Evolutionary conservation across 2,329 filamentous ascomycete species (phyloP).

Genomic region (Fusarium anguioides): DNA sequence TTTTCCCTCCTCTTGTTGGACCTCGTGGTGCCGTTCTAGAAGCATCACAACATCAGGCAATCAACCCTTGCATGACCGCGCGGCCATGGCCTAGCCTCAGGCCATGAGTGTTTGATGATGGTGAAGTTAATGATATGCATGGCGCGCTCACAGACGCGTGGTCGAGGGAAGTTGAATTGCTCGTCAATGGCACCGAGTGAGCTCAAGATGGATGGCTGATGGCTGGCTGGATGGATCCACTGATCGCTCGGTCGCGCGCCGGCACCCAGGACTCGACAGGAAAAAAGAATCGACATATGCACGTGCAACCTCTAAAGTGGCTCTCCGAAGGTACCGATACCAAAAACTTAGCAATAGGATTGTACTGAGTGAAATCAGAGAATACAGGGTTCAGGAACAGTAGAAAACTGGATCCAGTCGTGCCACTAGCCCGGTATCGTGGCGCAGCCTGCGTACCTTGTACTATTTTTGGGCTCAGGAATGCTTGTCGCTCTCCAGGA

Average conservation of each 20-base stretch:
- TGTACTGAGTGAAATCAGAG: slow-evolving; percentile 32
- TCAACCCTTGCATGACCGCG: slow-evolving; percentile 34
- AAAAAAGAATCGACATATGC: slow-evolving; percentile 28
- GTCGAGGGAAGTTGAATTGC: slow-evolving; percentile 4
- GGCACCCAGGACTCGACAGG: slow-evolving; percentile 10
- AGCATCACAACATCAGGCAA: slow-evolving; percentile 39
- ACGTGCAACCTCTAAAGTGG: slow-evolving; percentile 27
- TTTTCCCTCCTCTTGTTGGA: slow-evolving; percentile 28
- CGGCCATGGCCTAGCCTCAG: slow-evolving; percentile 33
- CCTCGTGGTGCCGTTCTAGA: slow-evolving; percentile 36
- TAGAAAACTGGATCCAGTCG: slow-evolving; percentile 16
- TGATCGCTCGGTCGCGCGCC: slow-evolving; percentile 38
- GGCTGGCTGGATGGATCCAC: slow-evolving; percentile 27
- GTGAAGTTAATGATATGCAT: slow-evolving; percentile 28
- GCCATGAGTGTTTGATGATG: slow-evolving; percentile 15
- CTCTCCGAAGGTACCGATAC: slow-evolving; percentile 40
- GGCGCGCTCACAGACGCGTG: slow-evolving; percentile 32
- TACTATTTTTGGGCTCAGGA: slow-evolving; percentile 44
- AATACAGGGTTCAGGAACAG: slow-evolving; percentile 26
- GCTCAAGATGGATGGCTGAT: slow-evolving; percentile 6
- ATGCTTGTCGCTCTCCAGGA: slow-evolving; percentile 16
- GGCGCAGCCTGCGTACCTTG: slow-evolving; percentile 29
- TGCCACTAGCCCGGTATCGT: slow-evolving; percentile 29
- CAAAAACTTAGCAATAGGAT: slow-evolving; percentile 10
- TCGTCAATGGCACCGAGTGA: slow-evolving; percentile 18